A percentile compares a stretch with the other conserved stretches of the same genome.
Evolutionary conservation across 1,284 basidiomycete genomes (phyloP).

Genomic region (Inonotus obliquus): DNA sequence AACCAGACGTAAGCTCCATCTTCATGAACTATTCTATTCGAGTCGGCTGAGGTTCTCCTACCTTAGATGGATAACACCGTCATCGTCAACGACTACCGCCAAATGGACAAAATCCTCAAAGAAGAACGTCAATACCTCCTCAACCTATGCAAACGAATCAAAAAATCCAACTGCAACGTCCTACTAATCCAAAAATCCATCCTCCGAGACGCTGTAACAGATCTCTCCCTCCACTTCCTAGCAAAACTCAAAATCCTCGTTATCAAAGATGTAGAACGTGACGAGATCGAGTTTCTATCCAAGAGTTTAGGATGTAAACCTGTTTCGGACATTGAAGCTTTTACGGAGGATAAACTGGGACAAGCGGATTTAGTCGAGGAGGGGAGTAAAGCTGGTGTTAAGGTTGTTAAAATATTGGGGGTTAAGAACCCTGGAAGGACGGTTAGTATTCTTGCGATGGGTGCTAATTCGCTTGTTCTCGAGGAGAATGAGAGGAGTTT

Average conservation of each 20-base stretch:
- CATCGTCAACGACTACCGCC: conserved; percentile 98
- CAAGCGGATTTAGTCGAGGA: conserved; percentile 97
- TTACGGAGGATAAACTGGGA: conserved; percentile 98
- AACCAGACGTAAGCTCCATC: conserved; percentile 79
- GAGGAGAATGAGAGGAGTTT: conserved; percentile 97
- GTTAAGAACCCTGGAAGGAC: conserved; percentile 95
- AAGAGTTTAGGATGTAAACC: conserved; percentile 96
- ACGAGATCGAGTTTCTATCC: conserved; percentile 97
- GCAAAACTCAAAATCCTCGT: conserved; percentile 97
- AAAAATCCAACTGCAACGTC: conserved; percentile 98
- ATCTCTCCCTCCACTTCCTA: conserved; percentile 97
- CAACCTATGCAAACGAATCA: conserved; percentile 99
- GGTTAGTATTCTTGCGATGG: conserved; percentile 94
- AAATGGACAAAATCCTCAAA: conserved; percentile 99
- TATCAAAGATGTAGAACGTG: conserved; percentile 97
- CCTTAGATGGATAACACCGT: conserved; percentile 99
- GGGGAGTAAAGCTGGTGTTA: conserved; percentile 78
- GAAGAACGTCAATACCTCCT: conserved; percentile 98
- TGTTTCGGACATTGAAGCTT: conserved; percentile 95
- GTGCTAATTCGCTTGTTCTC: conserved; percentile 89
- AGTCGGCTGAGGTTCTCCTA: background rate
- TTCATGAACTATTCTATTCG: background rate
- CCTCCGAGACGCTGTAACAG: conserved; percentile 96
- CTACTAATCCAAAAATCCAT: conserved; percentile 99
- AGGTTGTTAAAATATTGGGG: conserved; percentile 93